Percentiles rank a stretch among this genome's conserved stretches.
Evolutionary conservation across 805 yeast genomes (phyloP).

Genomic region (Phaffomyces antillensis): DNA sequence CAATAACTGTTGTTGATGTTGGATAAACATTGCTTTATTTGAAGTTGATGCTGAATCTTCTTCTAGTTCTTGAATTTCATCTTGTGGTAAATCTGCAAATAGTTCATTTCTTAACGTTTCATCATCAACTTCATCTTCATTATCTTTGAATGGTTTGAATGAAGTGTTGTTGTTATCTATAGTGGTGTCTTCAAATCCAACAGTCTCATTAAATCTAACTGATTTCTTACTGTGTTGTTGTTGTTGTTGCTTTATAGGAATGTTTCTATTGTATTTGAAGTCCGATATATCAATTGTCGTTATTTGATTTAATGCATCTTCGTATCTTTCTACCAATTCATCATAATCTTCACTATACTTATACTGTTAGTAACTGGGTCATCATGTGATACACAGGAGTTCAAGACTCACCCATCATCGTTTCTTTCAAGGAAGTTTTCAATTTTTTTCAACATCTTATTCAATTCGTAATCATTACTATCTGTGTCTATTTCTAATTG

Average conservation of each 20-base stretch:
- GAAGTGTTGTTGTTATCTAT: neutral
- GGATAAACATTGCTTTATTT: slow-evolving; percentile 30
- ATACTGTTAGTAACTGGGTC: neutral
- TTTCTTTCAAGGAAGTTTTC: slow-evolving; percentile 20
- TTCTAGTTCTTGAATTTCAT: slow-evolving; percentile 3
- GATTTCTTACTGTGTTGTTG: slow-evolving; percentile 16
- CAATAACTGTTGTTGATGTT: slow-evolving; percentile 41
- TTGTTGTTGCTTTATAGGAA: neutral
- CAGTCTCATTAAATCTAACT: slow-evolving; percentile 22
- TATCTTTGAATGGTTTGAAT: slow-evolving; percentile 19
- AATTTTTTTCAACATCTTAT: slow-evolving; percentile 17
- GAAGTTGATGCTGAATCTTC: slow-evolving; percentile 15
- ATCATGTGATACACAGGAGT: neutral
- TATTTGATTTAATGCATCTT: slow-evolving; percentile 7
- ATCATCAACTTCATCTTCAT: neutral
- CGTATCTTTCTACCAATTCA: slow-evolving; percentile 20
- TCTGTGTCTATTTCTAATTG: slow-evolving; percentile 11
- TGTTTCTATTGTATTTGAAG: slow-evolving; percentile 13
- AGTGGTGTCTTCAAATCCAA: slow-evolving; percentile 10
- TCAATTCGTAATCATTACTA: slow-evolving; percentile 18
- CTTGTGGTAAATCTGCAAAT: slow-evolving; percentile 14
- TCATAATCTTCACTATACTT: slow-evolving; percentile 17
- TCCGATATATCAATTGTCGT: slow-evolving; percentile 12
- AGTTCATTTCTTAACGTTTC: slow-evolving; percentile 9
- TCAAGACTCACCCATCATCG: slow-evolving; percentile 19